Evolutionary conservation across 129 eudicot species (phyloP).

Genomic region (Flaveria ramosissima): DNA sequence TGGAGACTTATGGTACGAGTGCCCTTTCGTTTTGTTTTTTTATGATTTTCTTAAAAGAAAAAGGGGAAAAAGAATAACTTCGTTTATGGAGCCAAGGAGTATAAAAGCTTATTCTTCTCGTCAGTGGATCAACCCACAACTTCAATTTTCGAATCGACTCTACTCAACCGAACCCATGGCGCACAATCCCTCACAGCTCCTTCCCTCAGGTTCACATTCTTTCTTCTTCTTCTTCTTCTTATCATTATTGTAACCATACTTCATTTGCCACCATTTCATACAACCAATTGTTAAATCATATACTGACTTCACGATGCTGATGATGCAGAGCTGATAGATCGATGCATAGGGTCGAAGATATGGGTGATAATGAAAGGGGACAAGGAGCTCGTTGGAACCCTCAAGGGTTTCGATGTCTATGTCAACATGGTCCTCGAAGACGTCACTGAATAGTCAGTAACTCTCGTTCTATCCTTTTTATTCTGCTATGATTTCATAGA

Average conservation of each 20-base stretch:
- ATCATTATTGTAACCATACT: too few relatives aligned
- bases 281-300: not conserved
- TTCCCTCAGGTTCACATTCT: constrained; percentile 64
- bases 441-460: constrained; percentile 88
- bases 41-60: too few relatives aligned
- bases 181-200: constrained; percentile 91
- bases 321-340: constrained; percentile 81
- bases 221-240: not conserved
- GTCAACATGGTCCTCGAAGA: constrained; percentile 99
- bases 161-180: constrained; percentile 44
- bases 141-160: constrained; percentile 25
- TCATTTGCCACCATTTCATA: not conserved
- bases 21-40: too few relatives aligned
- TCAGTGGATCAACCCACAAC: too few relatives aligned
- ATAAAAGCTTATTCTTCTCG: too few relatives aligned
- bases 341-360: constrained; percentile 91
- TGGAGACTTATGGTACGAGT: too few relatives aligned
- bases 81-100: too few relatives aligned
- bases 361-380: constrained; percentile 99
- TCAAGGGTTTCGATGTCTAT: constrained; percentile 90
- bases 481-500: not conserved
- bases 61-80: too few relatives aligned
- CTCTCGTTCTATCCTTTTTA: not conserved
- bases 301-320: not conserved
- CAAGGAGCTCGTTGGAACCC: constrained; percentile 94